Percentiles rank a stretch among this genome's conserved stretches.
Evolutionary conservation across 495 filamentous ascomycete genomes (phyloP).

Genomic region (Poronia punctata): DNA sequence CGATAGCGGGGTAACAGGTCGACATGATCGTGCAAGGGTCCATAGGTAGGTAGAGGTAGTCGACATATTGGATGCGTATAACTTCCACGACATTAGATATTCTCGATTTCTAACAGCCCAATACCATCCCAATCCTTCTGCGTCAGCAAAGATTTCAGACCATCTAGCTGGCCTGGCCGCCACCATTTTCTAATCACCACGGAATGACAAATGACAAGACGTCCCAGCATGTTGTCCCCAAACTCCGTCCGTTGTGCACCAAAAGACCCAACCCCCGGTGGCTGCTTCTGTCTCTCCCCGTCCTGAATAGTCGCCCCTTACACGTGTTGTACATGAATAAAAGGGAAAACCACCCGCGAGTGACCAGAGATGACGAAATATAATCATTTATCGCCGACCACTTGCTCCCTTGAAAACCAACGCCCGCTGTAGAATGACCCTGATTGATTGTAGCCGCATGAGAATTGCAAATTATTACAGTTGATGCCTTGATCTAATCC

Average conservation of each 20-base stretch:
- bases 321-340: conserved; percentile 6
- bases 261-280: background rate
- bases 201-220: no score
- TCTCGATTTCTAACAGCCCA: no score
- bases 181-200: no score
- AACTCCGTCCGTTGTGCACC: conserved; percentile 21
- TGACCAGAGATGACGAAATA: background rate
- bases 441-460: background rate
- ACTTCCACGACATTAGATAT: no score
- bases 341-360: no score
- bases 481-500: background rate
- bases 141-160: no score
- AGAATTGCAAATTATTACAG: conserved; percentile 10
- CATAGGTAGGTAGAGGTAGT: no score
- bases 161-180: no score
- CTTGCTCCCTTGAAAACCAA: background rate
- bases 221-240: conserved; percentile 17
- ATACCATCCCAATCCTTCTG: no score
- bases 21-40: no score
- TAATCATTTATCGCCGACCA: background rate
- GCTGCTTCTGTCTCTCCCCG: background rate
- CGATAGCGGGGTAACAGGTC: no score
- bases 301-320: background rate
- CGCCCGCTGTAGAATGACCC: conserved; percentile 1
- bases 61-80: no score